Conservation (phyloP, 371 early-diverging fungal genomes). For the Mucor circinelloides region DNA sequence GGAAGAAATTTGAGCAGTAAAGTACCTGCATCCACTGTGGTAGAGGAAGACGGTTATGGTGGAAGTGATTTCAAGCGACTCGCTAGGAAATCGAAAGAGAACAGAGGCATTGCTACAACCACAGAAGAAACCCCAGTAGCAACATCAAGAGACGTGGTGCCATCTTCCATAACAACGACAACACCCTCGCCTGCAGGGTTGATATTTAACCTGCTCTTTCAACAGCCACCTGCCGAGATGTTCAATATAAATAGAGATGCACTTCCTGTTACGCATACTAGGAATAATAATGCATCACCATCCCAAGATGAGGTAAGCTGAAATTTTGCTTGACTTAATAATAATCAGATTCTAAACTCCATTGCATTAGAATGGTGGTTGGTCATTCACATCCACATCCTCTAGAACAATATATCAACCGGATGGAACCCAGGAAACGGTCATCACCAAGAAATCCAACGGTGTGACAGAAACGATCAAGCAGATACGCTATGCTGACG, state of each 20-base stretch:
- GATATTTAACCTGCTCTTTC: neutral
- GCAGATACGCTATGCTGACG: slow-evolving; percentile 37
- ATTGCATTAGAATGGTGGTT: slow-evolving; percentile 12
- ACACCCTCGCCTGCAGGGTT: neutral
- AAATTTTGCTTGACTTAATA: neutral
- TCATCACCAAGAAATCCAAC: slow-evolving; percentile 30
- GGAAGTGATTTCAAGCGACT: slow-evolving; percentile 44
- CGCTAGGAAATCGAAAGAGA: slow-evolving; percentile 32
- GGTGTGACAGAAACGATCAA: slow-evolving; percentile 42
- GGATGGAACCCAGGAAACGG: slow-evolving; percentile 44
- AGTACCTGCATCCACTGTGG: neutral
- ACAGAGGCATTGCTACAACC: slow-evolving; percentile 1
- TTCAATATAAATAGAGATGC: neutral
- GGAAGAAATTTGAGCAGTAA: slow-evolving; percentile 8
- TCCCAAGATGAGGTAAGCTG: neutral
- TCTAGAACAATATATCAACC: slow-evolving; percentile 28
- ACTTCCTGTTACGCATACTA: neutral
- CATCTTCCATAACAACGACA: neutral
- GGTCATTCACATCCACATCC: slow-evolving; percentile 38
- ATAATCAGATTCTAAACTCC: neutral
- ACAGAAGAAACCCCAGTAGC: too few relatives aligned
- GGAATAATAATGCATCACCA: neutral
- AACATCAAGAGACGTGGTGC: neutral
- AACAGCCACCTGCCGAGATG: neutral
- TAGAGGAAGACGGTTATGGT: slow-evolving; percentile 22